phyloP scores from a whole-genome alignment of 2,329 filamentous ascomycete genomes.

The Colletotrichum trifolii region DNA sequence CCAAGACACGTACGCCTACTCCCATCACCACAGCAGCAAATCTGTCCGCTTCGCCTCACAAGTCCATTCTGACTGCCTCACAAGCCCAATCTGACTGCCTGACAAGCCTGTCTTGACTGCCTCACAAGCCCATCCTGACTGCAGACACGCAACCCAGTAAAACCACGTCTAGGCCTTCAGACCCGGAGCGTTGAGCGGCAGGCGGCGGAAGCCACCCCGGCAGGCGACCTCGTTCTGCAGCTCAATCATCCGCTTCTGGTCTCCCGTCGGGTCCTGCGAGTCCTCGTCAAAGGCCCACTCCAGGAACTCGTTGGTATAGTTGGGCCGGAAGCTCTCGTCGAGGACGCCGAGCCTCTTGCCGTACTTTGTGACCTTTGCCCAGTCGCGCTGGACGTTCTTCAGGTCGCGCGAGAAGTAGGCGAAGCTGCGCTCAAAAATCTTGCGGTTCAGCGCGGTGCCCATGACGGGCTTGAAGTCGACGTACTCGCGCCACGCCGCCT shows the following conservation, averaged over 20 bases:
- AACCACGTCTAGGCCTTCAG: constrained; percentile 12
- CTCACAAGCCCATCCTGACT: background rate
- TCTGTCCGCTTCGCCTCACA: no score
- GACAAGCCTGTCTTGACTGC: no score
- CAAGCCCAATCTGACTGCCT: background rate
- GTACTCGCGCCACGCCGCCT: constrained; percentile 74
- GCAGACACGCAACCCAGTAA: background rate
- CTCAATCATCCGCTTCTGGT: constrained; percentile 79
- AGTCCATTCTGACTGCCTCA: no score
- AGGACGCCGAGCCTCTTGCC: constrained; percentile 79
- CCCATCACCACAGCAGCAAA: no score
- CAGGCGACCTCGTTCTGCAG: constrained; percentile 75
- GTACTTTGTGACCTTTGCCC: constrained; percentile 81
- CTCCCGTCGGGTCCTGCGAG: constrained; percentile 73
- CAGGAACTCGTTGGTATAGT: constrained; percentile 80
- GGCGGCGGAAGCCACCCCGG: constrained; percentile 72
- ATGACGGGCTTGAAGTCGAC: constrained; percentile 78
- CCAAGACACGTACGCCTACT: no score
- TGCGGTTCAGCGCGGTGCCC: constrained; percentile 75
- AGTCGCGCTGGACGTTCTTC: constrained; percentile 80
- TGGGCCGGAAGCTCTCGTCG: constrained; percentile 71
- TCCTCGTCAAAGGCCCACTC: constrained; percentile 74
- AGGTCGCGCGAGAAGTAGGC: constrained; percentile 81
- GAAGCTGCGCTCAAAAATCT: constrained; percentile 83
- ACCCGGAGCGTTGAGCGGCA: constrained; percentile 42